Conservation (phyloP, 2,329 filamentous ascomycete genomes). For the Sporothrix schenckii region DNA sequence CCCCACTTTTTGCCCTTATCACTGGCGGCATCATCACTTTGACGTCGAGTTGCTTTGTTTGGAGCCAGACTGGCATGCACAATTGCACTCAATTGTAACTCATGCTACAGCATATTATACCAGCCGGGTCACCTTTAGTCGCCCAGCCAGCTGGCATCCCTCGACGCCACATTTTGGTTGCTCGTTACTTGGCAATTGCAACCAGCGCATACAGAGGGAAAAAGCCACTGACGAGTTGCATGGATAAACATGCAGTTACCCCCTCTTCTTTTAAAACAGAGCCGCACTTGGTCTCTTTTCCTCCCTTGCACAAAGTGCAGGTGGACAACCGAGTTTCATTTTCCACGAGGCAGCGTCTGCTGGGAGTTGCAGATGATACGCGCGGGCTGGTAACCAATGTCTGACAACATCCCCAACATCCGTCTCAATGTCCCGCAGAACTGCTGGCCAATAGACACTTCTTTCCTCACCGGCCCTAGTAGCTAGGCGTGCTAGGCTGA, state of each 20-base stretch:
- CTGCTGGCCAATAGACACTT: conserved; percentile 2
- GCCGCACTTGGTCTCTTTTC: background rate
- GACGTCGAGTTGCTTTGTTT: background rate
- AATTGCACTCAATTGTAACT: too few species aligned
- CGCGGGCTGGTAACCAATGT: background rate
- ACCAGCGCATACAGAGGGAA: background rate
- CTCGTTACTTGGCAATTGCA: background rate
- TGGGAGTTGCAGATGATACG: background rate
- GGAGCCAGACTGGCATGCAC: too few species aligned
- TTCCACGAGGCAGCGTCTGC: background rate
- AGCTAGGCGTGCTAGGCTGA: background rate
- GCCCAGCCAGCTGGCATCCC: background rate
- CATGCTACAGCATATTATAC: too few species aligned
- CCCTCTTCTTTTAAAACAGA: background rate
- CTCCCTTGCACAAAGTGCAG: background rate
- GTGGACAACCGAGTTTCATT: background rate
- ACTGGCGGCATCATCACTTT: background rate
- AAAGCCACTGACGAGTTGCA: background rate
- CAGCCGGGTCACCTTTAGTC: too few species aligned
- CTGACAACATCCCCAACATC: too few species aligned
- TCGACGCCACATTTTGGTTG: background rate
- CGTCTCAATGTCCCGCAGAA: background rate
- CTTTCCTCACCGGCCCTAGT: background rate
- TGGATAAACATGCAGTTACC: background rate
- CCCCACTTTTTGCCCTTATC: conserved; percentile 11